Evolutionary conservation across 208 protist genomes (phyloP), one percentile per base, ranked within the genome.

Genomic region (Tritrichomonas foetus): DNA sequence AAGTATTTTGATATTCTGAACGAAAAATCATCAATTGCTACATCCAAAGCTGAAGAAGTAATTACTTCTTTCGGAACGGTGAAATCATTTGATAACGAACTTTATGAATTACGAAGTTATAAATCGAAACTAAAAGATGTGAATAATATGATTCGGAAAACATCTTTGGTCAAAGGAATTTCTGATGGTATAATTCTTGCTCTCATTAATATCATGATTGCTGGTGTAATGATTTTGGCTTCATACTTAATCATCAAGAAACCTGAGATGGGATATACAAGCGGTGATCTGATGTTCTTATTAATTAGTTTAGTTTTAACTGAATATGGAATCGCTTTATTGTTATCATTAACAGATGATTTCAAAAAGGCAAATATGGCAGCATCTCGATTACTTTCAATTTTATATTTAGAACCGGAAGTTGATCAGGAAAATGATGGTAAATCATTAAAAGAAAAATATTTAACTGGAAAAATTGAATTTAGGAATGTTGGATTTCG

Each of bases 51-150:
- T 0, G 47, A 89, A 89, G 78, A 89, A 89, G 47, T 57, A 41
- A 53, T 89, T 50, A 89, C 78, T 39, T 47, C 44, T 57, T 89
- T 89, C 30, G 57, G 78, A 57, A 89, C 78, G 30, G 47, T 89
- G 33, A 89, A 89, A 57, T 13, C 78, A 39, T 89, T 89, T 30
- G 78, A 89, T 30, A 27, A 14, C 1, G 78, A 89, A 39, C 44
- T 89, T 44, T 11, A 30, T 9, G 78, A 89, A 89, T 53, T 33
- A 5, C n/a, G n/a, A 39, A 27, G 16, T 22, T 89, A 89, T 16
- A 22, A 13, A 30, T 82, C 74, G 1, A n/a, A 14, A 8, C 74
- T 82, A 30, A 20, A 50, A 50, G 74, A 39, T 50, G 74, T 82
- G 20, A 20, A 82, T 82, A 20, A 82, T 50, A 41, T 82, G 3